Percentiles rank a stretch among this genome's conserved stretches.
These are phyloP conservation scores for Aleurites moluccanus DNA, from an alignment of 441 rosid genomes.

Conservation along the genomic window DNA sequence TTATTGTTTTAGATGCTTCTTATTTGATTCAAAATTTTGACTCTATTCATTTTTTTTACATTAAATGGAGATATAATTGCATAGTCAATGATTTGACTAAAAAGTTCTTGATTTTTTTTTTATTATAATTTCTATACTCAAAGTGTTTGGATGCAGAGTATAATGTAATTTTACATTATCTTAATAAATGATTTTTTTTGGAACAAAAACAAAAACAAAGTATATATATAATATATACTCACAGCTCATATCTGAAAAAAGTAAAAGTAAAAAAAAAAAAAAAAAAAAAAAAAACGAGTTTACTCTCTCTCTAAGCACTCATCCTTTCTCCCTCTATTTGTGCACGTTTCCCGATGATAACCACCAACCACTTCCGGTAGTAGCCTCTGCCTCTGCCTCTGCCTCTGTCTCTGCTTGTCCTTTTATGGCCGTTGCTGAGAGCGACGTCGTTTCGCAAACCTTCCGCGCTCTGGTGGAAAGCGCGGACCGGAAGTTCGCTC, in stretches of 20 bases:
- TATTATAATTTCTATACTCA: too few species aligned
- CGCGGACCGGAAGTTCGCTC: conserved; percentile 87
- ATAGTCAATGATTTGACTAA: too few species aligned
- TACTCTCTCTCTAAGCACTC: neutral
- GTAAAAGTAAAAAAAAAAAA: neutral
- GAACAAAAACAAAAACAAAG: too few species aligned
- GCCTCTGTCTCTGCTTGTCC: too few species aligned
- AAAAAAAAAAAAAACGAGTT: neutral
- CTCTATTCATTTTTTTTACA: too few species aligned
- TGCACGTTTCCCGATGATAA: conserved; percentile 33
- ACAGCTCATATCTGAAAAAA: conserved; percentile 24
- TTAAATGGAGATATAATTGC: too few species aligned
- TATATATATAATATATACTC: conserved; percentile 18
- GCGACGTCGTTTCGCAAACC: conserved; percentile 46
- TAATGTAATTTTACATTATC: too few species aligned
- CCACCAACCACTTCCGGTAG: conserved; percentile 31
- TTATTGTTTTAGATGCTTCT: too few species aligned
- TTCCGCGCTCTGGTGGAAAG: conserved; percentile 72
- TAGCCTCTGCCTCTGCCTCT: neutral
- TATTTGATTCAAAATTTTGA: too few species aligned
- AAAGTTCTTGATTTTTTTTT: too few species aligned
- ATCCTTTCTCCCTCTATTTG: conserved; percentile 3
- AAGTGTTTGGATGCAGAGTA: too few species aligned
- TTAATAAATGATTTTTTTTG: too few species aligned
- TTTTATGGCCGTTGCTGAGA: conserved; percentile 42